These are phyloP conservation scores for Pseudogymnoascus sp. DNA, from an alignment of 2,329 filamentous ascomycete species.

Conservation along the genomic window DNA sequence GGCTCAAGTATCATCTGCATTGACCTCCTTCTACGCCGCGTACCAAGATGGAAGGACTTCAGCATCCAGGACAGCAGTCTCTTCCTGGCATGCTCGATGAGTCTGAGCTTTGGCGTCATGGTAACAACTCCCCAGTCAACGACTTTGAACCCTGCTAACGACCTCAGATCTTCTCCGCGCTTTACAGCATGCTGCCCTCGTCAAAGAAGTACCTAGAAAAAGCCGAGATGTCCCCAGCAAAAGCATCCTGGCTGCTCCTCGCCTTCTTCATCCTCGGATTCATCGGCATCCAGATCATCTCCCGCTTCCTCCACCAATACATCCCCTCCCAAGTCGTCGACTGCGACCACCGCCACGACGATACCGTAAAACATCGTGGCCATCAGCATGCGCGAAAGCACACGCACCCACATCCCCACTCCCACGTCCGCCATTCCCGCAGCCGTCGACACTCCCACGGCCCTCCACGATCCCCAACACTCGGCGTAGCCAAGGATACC, in stretches of 20 bases:
- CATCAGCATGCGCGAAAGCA: background rate
- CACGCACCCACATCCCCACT: conserved; percentile 11
- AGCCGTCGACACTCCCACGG: conserved; percentile 9
- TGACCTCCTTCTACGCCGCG: conserved; percentile 63
- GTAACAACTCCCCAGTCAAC: conserved; percentile 40
- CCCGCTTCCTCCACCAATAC: conserved; percentile 61
- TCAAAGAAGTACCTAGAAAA: conserved; percentile 68
- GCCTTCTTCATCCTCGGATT: conserved; percentile 63
- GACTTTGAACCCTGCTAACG: background rate
- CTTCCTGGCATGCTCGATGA: conserved; percentile 81
- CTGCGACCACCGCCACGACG: conserved; percentile 66
- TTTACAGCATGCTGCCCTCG: conserved; percentile 89
- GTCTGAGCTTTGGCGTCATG: conserved; percentile 94
- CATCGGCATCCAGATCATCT: conserved; percentile 65
- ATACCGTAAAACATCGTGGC: conserved; percentile 27
- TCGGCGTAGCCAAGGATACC: conserved; percentile 14
- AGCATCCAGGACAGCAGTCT: conserved; percentile 80
- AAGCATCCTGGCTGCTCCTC: conserved; percentile 61
- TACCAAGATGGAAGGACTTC: conserved; percentile 70
- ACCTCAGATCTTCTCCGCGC: conserved; percentile 74
- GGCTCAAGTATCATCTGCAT: conserved; percentile 82
- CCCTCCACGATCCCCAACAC: background rate
- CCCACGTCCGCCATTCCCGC: conserved; percentile 3
- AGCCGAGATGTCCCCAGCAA: conserved; percentile 56
- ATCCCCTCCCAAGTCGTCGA: conserved; percentile 74